Base-by-base conservation (phyloP, 768 basidiomycete genomes). In the Podaxis sp. region DNA sequence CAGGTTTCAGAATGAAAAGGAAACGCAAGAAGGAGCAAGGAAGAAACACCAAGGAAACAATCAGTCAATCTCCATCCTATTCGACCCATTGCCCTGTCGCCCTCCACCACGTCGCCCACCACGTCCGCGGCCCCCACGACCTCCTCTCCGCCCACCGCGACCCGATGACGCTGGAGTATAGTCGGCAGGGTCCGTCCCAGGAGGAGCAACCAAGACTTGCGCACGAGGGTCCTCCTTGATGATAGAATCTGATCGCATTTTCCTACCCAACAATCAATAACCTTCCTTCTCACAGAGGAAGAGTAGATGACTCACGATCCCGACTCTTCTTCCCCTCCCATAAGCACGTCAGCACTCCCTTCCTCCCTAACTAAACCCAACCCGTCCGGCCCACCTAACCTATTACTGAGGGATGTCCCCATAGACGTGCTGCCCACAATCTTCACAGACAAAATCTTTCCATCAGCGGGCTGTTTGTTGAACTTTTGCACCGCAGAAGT, bases 191-290 rank as follows among this genome's bases (percentile, higher is more conserved):
- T 89, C 77, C 14, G 59, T 70, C 6, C 88, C 88, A 11, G 88
- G 89, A 0, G 89, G 89, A 28, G 85, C 84, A 28, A 89, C 70
- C 21, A 91, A 76, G 0, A 92, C 81, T 11, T 82, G 78, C 3
- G 90, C 89, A 27, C 90, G 84, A n/a, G 87, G 82, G 61, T 82
- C 82, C 21, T 75, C 74, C 32, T 77, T 76, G 35, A 91, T 71
- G 52, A 93, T 79, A 1, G 84, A 84, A 69, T 95, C 92, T 2
- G 92, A 93, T 56, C 92, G 89, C 79, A 95, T 79, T 83, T 93
- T 94, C 62, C 92, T 93, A 66, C 4, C 36, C 48, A 54, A 54
- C 55, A 13, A 32, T 59, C 50, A 36, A 2, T 16, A 21, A 50
- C n/a, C 57, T 42, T 48, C 35, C 18, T 16, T 16, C 38, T 23